Evolutionary conservation across 2,329 filamentous ascomycete genomes (phyloP), one percentile per base, ranked within the genome.

Genomic region (Ascochyta rabiei): DNA sequence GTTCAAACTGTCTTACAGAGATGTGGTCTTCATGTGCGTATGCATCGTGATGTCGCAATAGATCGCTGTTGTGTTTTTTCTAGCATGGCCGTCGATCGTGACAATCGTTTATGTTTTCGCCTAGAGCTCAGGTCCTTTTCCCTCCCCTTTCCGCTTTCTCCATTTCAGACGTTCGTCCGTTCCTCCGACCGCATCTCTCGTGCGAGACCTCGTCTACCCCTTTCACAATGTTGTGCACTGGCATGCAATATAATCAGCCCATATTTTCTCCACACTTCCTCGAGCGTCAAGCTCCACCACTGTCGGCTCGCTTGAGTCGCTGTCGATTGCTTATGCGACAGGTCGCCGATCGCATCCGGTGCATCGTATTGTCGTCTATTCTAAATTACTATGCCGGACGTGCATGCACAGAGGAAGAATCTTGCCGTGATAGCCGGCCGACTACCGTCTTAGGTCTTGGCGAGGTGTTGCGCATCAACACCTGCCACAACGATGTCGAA

Each of bases 351-450:
- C 21, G 24, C 41, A 37, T 47, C 30, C 37, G 52, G 42, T 47
- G 28, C 35, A 46, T 40, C 35, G 46, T n/a, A 42, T 13, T 38
- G 5, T 35, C 12, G 28, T 28, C 10, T 33, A n/a, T 13, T 6
- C n/a, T 15, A 34, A 6, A 47, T 55, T 50, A 37, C n/a, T 37
- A 39, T 55, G 47, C 46, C 46, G 42, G 42, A 31, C 31, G 23
- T 37, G 52, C 52, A 50, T 47, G 41, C 30, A 46, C 19, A 50
- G 15, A 12, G 13, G 15, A 18, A 33, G 31, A 4, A n/a, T 16
- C n/a, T 34, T 55, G 40, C 52, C 52, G 52, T 50, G 41, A 39
- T 50, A 46, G 8, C 52, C 52, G 52, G 47, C 52, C 52, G 52
- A 50, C 40, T 55, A 7, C 46, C 47, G 46, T 41, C 52, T 47